Conservation (phyloP, 768 basidiomycete species). For the Mycena rebaudengoi region DNA sequence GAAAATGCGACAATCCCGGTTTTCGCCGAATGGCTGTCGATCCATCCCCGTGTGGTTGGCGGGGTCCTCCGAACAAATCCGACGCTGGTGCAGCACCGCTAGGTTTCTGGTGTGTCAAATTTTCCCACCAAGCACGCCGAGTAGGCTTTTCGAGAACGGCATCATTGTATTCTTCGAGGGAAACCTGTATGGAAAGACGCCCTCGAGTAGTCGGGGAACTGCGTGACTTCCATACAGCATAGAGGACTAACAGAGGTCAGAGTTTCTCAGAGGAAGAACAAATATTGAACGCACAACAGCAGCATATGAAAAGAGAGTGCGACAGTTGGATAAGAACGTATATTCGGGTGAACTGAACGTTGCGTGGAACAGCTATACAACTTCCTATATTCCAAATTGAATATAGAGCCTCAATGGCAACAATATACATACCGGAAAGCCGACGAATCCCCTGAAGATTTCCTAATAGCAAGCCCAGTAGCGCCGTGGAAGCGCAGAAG, state of each 20-base stretch:
- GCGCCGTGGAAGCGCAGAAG: slow-evolving; percentile 48
- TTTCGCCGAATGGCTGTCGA: too few relatives aligned
- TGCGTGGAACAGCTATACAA: slow-evolving; percentile 48
- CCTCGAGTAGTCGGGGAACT: slow-evolving; percentile 60
- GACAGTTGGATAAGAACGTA: slow-evolving; percentile 58
- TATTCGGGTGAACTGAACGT: slow-evolving; percentile 46
- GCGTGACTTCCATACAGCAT: slow-evolving; percentile 63
- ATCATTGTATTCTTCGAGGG: slow-evolving; percentile 50
- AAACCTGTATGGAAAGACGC: slow-evolving; percentile 60
- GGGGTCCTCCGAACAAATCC: too few relatives aligned
- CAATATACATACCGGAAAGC: slow-evolving; percentile 52
- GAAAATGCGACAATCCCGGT: too few relatives aligned
- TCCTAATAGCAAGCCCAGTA: slow-evolving; percentile 53
- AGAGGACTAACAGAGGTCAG: slow-evolving; percentile 51
- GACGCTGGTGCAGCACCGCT: too few relatives aligned
- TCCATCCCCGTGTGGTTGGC: too few relatives aligned
- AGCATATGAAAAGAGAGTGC: slow-evolving; percentile 66
- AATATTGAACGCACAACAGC: slow-evolving; percentile 60
- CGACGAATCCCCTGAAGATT: slow-evolving; percentile 49
- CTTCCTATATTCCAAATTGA: slow-evolving; percentile 47
- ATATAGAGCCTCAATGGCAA: neutral
- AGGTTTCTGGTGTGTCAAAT: too few relatives aligned
- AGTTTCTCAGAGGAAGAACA: neutral
- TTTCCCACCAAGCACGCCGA: slow-evolving; percentile 65
- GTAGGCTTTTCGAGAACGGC: slow-evolving; percentile 38